Conservation (phyloP, 768 basidiomycete species). For the Pluteus cervinus region DNA sequence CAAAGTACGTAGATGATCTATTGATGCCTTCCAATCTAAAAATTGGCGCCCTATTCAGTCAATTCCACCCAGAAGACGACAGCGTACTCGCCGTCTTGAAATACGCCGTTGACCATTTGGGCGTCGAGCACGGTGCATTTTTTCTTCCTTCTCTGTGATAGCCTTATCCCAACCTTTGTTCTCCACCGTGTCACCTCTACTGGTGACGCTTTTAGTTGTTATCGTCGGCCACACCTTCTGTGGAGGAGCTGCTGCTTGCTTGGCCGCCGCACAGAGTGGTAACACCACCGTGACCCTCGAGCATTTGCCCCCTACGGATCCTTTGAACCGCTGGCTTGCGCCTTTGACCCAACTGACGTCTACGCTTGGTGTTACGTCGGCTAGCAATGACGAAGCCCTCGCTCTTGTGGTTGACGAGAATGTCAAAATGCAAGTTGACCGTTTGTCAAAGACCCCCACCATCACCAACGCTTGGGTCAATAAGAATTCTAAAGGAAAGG, state of each 20-base stretch:
- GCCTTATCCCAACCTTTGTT: conserved; percentile 25
- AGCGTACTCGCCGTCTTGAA: conserved; percentile 66
- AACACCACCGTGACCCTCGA: conserved; percentile 25
- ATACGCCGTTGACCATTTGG: conserved; percentile 66
- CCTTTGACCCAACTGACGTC: conserved; percentile 55
- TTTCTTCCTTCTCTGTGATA: conserved; percentile 16
- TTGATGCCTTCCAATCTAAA: conserved; percentile 3
- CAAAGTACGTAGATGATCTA: conserved; percentile 51
- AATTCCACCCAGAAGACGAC: conserved; percentile 67
- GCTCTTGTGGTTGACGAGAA: conserved; percentile 52
- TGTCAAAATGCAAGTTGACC: conserved; percentile 49
- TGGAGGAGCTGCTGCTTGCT: conserved; percentile 65
- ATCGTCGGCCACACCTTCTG: conserved; percentile 82
- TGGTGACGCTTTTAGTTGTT: conserved; percentile 44
- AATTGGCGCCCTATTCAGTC: conserved; percentile 35
- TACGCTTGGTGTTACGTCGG: conserved; percentile 35
- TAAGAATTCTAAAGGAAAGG: conserved; percentile 33
- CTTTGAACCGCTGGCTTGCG: conserved; percentile 66
- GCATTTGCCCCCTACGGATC: conserved; percentile 29
- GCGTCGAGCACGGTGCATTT: conserved; percentile 71
- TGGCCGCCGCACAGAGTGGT: conserved; percentile 35
- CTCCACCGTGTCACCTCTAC: conserved; percentile 12
- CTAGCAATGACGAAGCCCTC: conserved; percentile 31
- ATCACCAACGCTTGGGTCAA: conserved; percentile 43
- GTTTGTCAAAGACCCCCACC: conserved; percentile 38